Evolutionary conservation across 2,329 filamentous ascomycete genomes (phyloP).

Genomic region (Penicillium digitatum): DNA sequence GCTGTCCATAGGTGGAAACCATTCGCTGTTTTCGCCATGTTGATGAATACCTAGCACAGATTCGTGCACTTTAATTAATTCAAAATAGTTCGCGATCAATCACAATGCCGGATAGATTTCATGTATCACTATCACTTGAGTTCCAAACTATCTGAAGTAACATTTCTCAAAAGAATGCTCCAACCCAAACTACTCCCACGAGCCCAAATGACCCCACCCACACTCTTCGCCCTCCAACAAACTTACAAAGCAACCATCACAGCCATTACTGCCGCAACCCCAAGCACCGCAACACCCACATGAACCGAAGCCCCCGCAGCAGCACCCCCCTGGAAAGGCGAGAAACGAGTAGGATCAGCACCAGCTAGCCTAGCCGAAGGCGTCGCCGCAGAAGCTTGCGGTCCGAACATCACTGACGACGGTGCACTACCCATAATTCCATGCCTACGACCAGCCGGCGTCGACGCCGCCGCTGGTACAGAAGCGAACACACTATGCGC

Average conservation of each 20-base stretch:
- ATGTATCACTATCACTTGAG: slow-evolving; percentile 19
- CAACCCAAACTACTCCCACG: too few species aligned
- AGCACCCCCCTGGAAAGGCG: slow-evolving; percentile 19
- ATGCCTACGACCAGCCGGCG: slow-evolving; percentile 5
- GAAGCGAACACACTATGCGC: slow-evolving; percentile 6
- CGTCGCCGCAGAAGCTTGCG: slow-evolving; percentile 11
- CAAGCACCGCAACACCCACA: slow-evolving; percentile 13
- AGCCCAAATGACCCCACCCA: too few species aligned
- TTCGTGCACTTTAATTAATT: neutral
- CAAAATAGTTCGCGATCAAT: neutral
- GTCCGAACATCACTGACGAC: slow-evolving; percentile 12
- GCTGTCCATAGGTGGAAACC: neutral
- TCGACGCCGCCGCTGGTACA: slow-evolving; percentile 4
- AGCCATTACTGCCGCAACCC: slow-evolving; percentile 22
- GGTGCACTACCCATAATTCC: slow-evolving; percentile 8
- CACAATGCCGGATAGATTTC: slow-evolving; percentile 3
- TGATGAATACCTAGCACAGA: neutral
- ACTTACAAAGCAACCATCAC: slow-evolving; percentile 23
- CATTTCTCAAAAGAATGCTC: neutral
- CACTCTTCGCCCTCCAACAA: too few species aligned
- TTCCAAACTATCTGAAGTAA: neutral
- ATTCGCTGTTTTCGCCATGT: neutral
- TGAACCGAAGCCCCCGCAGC: slow-evolving; percentile 8
- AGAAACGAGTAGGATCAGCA: slow-evolving; percentile 14
- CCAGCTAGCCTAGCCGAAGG: slow-evolving; percentile 18